Evolutionary conservation across 441 rosid genomes (phyloP).

Genomic region (Pelargonium myrrhifolium): DNA sequence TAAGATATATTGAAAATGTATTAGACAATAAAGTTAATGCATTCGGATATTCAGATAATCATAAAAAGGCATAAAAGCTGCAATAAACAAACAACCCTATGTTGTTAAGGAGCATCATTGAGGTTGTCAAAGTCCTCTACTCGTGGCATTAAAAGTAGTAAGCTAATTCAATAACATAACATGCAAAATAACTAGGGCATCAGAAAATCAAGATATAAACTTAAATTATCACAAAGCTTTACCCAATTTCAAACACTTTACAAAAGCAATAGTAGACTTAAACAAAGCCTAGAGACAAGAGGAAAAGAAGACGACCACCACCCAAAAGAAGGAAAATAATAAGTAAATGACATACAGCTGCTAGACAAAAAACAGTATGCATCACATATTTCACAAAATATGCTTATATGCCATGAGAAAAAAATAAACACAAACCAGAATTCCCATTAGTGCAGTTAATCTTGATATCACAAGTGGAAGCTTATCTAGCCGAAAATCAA

Average conservation of each 20-base stretch:
- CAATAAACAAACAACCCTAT: no score
- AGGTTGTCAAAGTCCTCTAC: no score
- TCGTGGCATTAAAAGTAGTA: not conserved
- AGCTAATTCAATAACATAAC: not conserved
- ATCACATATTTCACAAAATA: not conserved
- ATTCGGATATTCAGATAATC: no score
- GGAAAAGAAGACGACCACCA: not conserved
- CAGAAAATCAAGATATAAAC: not conserved
- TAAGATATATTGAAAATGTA: no score
- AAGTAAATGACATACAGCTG: not conserved
- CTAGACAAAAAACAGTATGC: not conserved
- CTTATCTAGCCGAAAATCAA: slow-evolving; percentile 63
- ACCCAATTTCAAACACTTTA: not conserved
- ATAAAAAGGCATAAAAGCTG: no score
- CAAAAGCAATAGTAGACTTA: not conserved
- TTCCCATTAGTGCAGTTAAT: slow-evolving; percentile 75
- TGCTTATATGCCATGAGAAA: not conserved
- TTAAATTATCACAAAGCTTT: not conserved
- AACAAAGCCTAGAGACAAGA: not conserved
- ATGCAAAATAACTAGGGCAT: not conserved
- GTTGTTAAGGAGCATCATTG: no score
- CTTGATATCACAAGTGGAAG: slow-evolving; percentile 73
- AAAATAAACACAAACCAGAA: slow-evolving; percentile 52
- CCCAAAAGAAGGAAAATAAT: not conserved
- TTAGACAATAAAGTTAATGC: no score